A percentile compares a stretch with the other conserved stretches of the same genome.
These are phyloP conservation scores for Elsinoe arachidis DNA, from an alignment of 2,329 filamentous ascomycete species.

Conservation along the genomic window DNA sequence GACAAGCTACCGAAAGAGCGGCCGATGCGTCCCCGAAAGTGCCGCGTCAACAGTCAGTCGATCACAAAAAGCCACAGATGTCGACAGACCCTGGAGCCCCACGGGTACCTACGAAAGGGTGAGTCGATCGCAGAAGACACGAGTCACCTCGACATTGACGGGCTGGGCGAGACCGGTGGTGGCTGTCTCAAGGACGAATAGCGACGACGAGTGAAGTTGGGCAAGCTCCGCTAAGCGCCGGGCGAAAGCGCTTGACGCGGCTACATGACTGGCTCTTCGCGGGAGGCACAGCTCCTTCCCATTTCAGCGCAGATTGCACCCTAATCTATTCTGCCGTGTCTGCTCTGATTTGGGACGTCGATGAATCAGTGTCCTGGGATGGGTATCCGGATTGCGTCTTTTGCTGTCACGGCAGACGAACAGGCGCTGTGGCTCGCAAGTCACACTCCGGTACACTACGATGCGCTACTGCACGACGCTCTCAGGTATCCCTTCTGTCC, in stretches of 20 bases:
- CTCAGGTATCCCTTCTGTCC: neutral
- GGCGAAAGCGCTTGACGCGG: slow-evolving; percentile 4
- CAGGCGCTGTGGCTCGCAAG: neutral
- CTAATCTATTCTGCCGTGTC: slow-evolving; percentile 2
- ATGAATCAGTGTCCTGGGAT: neutral
- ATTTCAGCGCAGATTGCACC: slow-evolving; percentile 6
- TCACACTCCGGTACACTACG: neutral
- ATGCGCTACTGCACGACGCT: slow-evolving; percentile 6
- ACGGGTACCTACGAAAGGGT: neutral
- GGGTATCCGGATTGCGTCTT: neutral
- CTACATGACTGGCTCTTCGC: neutral
- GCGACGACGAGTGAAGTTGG: neutral
- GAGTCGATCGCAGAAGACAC: neutral
- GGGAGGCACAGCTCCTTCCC: slow-evolving; percentile 10
- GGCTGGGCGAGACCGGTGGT: neutral
- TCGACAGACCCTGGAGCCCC: neutral
- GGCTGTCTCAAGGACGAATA: too few relatives aligned
- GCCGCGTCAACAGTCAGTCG: slow-evolving; percentile 11
- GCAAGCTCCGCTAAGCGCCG: neutral
- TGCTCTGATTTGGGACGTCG: neutral
- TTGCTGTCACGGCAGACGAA: neutral
- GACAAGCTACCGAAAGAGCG: slow-evolving; percentile 1
- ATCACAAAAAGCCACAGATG: slow-evolving; percentile 9
- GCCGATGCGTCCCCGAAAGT: slow-evolving; percentile 1
- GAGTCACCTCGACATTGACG: neutral